These are phyloP conservation scores for Bathelium albidoporum DNA, from an alignment of 495 filamentous ascomycete species.

Conservation along the genomic window DNA sequence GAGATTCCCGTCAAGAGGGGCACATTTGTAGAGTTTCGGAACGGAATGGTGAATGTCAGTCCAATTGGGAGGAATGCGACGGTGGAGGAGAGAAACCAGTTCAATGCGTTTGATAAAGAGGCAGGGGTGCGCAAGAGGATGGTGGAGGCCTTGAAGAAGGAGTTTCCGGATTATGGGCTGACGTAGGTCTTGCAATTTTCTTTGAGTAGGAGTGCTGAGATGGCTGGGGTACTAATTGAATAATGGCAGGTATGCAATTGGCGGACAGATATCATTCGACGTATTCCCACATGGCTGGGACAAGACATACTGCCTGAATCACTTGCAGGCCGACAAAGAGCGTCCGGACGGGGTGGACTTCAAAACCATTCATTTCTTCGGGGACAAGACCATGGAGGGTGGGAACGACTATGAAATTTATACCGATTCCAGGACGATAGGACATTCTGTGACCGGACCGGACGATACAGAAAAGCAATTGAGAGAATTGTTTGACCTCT, in stretches of 20 bases:
- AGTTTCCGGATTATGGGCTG: slow-evolving; percentile 72
- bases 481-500: slow-evolving; percentile 56
- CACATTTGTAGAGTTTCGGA: slow-evolving; percentile 93
- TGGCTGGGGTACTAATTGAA: slow-evolving; percentile 4
- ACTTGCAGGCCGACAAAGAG: slow-evolving; percentile 72
- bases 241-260: slow-evolving; percentile 66
- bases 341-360: slow-evolving; percentile 59
- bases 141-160: slow-evolving; percentile 62
- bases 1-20: slow-evolving; percentile 74
- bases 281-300: slow-evolving; percentile 97
- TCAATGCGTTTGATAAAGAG: slow-evolving; percentile 63
- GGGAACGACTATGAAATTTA: slow-evolving; percentile 97
- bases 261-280: slow-evolving; percentile 95
- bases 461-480: slow-evolving; percentile 69
- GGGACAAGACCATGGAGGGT: slow-evolving; percentile 80
- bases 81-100: slow-evolving; percentile 67
- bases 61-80: slow-evolving; percentile 89
- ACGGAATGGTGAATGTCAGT: slow-evolving; percentile 93
- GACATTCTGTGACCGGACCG: slow-evolving; percentile 70
- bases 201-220: background rate
- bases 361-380: slow-evolving; percentile 92
- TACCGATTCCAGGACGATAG: slow-evolving; percentile 64
- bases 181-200: slow-evolving; percentile 49
- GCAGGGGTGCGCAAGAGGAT: slow-evolving; percentile 63
- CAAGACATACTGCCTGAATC: slow-evolving; percentile 92